Evolutionary conservation across 1,284 basidiomycete genomes (phyloP).

Genomic region (Chondrostereum purpureum): DNA sequence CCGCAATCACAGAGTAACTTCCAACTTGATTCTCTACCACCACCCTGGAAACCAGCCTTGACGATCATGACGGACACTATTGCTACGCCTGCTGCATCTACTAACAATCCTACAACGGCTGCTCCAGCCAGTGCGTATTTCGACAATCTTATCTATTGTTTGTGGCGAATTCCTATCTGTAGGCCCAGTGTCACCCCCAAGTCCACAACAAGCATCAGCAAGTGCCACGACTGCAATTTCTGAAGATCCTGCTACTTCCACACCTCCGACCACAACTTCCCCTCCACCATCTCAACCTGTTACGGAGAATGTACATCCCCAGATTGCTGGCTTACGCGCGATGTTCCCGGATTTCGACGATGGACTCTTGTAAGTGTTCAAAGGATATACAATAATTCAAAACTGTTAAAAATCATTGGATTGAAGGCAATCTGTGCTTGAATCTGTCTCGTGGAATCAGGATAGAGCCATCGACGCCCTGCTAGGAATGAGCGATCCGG

Average conservation of each 20-base stretch:
- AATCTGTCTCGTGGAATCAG: constrained; percentile 58
- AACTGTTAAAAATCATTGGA: constrained; percentile 6
- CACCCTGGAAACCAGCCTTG: too few relatives aligned
- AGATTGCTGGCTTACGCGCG: constrained; percentile 48
- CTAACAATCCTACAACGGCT: too few relatives aligned
- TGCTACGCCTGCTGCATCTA: too few relatives aligned
- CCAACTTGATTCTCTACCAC: too few relatives aligned
- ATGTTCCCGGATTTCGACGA: constrained; percentile 81
- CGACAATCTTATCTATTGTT: too few relatives aligned
- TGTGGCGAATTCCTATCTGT: too few relatives aligned
- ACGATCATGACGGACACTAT: too few relatives aligned
- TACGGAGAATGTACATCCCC: constrained; percentile 34
- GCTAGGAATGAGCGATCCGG: constrained; percentile 76
- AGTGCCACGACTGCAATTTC: background rate
- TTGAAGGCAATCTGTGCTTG: constrained; percentile 55
- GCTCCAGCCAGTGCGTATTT: too few relatives aligned
- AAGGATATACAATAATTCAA: constrained; percentile 7
- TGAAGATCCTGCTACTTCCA: background rate
- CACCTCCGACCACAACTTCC: background rate
- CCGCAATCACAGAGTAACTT: too few relatives aligned
- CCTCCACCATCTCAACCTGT: background rate
- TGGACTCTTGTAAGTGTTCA: constrained; percentile 47
- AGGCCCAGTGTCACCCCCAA: background rate
- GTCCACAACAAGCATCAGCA: background rate
- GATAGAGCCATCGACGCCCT: constrained; percentile 67